phyloP scores from a whole-genome alignment of 768 basidiomycete genomes.

The Auricularia auricula-judae region DNA sequence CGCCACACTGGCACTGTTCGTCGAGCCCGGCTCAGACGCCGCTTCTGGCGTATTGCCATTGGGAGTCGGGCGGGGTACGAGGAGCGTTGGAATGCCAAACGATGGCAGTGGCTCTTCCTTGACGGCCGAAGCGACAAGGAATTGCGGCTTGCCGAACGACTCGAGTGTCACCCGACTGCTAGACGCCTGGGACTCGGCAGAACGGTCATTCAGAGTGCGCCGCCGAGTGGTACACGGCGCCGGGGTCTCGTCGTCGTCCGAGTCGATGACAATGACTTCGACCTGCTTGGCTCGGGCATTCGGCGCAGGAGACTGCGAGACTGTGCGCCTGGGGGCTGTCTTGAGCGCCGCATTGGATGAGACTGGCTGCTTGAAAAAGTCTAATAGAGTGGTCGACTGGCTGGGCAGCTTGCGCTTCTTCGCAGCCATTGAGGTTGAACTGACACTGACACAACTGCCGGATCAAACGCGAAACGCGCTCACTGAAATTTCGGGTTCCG shows the following conservation, averaged over 20 bases:
- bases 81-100: not conserved
- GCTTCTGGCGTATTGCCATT: no score
- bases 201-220: constrained; percentile 1
- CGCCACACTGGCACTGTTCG: no score
- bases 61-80: not conserved
- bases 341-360: not conserved
- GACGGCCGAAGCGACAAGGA: not conserved
- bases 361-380: constrained; percentile 24
- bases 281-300: not conserved
- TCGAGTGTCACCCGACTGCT: not conserved
- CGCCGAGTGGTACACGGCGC: constrained; percentile 2
- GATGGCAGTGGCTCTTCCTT: not conserved
- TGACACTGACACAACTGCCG: not conserved
- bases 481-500: not conserved
- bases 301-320: not conserved
- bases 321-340: not conserved
- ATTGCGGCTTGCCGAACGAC: not conserved
- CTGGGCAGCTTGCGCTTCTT: constrained; percentile 9
- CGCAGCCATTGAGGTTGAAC: not conserved
- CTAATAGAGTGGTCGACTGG: constrained; percentile 30
- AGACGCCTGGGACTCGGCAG: not conserved
- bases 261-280: constrained; percentile 54
- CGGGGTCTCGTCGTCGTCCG: constrained; percentile 38
- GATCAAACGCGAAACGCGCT: not conserved
- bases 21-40: no score